Evolutionary conservation across 2,329 filamentous ascomycete species (phyloP).

Genomic region (Pseudopyrenochaeta lycopersici): DNA sequence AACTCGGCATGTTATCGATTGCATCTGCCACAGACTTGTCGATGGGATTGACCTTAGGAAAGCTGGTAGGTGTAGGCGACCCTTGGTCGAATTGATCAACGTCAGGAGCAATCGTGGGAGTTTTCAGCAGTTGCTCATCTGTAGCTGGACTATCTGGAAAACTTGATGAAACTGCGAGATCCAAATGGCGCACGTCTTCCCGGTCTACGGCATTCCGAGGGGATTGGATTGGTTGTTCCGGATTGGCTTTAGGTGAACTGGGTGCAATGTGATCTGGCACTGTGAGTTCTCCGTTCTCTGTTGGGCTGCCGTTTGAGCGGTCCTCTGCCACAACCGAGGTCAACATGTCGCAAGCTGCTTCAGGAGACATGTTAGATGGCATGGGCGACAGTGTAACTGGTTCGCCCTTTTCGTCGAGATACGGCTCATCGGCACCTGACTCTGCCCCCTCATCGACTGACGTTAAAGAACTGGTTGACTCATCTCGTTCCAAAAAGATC

Average conservation of each 20-base stretch:
- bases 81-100: slow-evolving; percentile 26
- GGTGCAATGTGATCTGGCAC: slow-evolving; percentile 15
- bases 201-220: slow-evolving; percentile 53
- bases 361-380: slow-evolving; percentile 60
- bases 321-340: slow-evolving; percentile 73
- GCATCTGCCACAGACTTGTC: slow-evolving; percentile 44
- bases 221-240: slow-evolving; percentile 37
- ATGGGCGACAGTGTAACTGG: slow-evolving; percentile 41
- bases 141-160: slow-evolving; percentile 28
- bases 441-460: slow-evolving; percentile 74
- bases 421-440: slow-evolving; percentile 40
- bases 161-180: slow-evolving; percentile 64
- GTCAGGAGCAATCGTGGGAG: slow-evolving; percentile 36
- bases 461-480: slow-evolving; percentile 77
- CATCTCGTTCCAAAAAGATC: slow-evolving; percentile 87
- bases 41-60: slow-evolving; percentile 44
- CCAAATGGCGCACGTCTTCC: slow-evolving; percentile 68
- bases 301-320: slow-evolving; percentile 42
- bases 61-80: slow-evolving; percentile 40
- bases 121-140: slow-evolving; percentile 37
- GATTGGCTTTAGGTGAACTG: slow-evolving; percentile 12
- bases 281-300: slow-evolving; percentile 8
- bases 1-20: slow-evolving; percentile 45
- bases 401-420: slow-evolving; percentile 42
- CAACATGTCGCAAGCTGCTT: slow-evolving; percentile 71